Percentiles rank a stretch among this genome's conserved stretches.
Evolutionary conservation across 495 filamentous ascomycete genomes (phyloP).

Genomic region (Barbatosphaeria neglecta): DNA sequence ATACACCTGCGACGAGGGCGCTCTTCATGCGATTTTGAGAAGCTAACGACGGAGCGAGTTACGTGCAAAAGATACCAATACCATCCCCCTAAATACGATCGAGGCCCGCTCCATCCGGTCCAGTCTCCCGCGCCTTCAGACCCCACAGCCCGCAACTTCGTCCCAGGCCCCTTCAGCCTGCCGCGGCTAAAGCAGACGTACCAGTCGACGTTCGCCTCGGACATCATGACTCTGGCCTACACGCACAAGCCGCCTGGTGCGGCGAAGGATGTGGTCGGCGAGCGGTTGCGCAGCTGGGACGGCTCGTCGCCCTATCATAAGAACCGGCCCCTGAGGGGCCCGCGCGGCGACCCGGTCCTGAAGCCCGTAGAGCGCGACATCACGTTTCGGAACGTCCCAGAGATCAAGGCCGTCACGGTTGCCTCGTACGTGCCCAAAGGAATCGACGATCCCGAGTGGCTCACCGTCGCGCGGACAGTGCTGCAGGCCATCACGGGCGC

Average conservation of each 20-base stretch:
- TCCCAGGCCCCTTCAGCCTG: conserved; percentile 85
- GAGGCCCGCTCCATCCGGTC: conserved; percentile 85
- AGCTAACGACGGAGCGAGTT: neutral
- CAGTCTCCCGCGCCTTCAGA: conserved; percentile 74
- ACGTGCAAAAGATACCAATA: conserved; percentile 66
- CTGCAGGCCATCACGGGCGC: conserved; percentile 77
- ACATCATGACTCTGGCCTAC: conserved; percentile 84
- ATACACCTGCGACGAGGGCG: neutral
- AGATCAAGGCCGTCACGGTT: conserved; percentile 68
- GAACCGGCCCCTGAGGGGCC: conserved; percentile 72
- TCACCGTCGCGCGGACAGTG: conserved; percentile 73
- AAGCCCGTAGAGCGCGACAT: conserved; percentile 64
- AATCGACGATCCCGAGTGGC: conserved; percentile 47
- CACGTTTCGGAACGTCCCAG: conserved; percentile 75
- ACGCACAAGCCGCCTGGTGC: conserved; percentile 66
- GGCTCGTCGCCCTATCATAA: conserved; percentile 86
- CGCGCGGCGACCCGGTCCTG: conserved; percentile 54
- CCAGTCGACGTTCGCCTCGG: conserved; percentile 72
- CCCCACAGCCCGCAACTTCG: conserved; percentile 74
- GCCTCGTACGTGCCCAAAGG: conserved; percentile 58
- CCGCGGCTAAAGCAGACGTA: conserved; percentile 86
- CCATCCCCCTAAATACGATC: conserved; percentile 82
- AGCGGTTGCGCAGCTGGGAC: conserved; percentile 78
- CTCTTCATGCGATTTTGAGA: neutral
- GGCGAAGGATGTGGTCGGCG: conserved; percentile 43